A percentile compares a stretch with the other conserved stretches of the same genome.
These are phyloP conservation scores for Aspergillus unguis DNA, from an alignment of 2,329 filamentous ascomycete species.

Conservation along the genomic window DNA sequence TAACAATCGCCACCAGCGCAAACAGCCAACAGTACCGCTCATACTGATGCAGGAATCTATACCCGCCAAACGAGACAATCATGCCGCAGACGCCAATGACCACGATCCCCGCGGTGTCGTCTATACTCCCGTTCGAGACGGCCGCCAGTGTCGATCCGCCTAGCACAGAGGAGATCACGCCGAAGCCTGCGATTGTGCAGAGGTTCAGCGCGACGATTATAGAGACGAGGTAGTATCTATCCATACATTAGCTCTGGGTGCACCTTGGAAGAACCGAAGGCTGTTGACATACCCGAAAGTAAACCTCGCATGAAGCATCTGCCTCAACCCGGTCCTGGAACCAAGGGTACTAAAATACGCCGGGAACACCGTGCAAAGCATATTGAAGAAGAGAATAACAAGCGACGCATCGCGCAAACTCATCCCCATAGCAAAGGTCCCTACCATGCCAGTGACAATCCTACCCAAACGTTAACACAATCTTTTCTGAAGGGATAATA, in stretches of 20 bases:
- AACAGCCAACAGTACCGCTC: slow-evolving; percentile 13
- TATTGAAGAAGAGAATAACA: slow-evolving; percentile 12
- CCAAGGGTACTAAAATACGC: slow-evolving; percentile 12
- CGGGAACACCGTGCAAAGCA: slow-evolving; percentile 7
- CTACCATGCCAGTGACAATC: slow-evolving; percentile 13
- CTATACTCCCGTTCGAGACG: slow-evolving; percentile 7
- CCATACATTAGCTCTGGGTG: neutral
- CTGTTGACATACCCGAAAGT: slow-evolving; percentile 3
- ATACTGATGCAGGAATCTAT: slow-evolving; percentile 12
- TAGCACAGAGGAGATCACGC: slow-evolving; percentile 3
- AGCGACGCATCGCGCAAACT: slow-evolving; percentile 10
- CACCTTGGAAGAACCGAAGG: too few species aligned
- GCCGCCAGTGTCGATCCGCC: slow-evolving; percentile 7
- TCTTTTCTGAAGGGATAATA: neutral
- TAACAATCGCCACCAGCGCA: slow-evolving; percentile 6
- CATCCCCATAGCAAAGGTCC: slow-evolving; percentile 7
- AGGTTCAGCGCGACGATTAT: slow-evolving; percentile 8
- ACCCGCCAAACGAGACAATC: slow-evolving; percentile 11
- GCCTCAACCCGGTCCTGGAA: slow-evolving; percentile 7
- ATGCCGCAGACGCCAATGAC: slow-evolving; percentile 11
- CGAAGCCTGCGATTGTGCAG: slow-evolving; percentile 11
- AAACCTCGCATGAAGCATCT: slow-evolving; percentile 11
- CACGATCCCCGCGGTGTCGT: slow-evolving; percentile 10
- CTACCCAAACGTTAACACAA: neutral
- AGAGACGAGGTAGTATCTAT: slow-evolving; percentile 6